These are phyloP conservation scores for Ogataea chonburiensis DNA, from an alignment of 805 yeast species.

Conservation along the genomic window DNA sequence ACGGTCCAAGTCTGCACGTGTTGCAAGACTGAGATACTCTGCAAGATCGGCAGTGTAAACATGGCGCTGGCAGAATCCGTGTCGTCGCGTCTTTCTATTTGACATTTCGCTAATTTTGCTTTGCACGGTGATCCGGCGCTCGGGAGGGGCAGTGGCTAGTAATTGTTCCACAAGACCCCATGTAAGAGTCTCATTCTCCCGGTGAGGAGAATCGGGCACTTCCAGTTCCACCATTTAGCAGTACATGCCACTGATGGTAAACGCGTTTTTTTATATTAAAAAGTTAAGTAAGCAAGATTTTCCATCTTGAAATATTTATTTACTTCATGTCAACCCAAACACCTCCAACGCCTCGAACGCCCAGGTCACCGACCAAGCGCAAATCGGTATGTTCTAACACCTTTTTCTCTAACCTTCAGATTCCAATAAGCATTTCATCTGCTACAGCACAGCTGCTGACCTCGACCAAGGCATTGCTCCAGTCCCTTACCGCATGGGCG, in stretches of 20 bases:
- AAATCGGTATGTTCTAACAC: slow-evolving; percentile 14
- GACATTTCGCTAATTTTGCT: slow-evolving; percentile 2
- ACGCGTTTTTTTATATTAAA: slow-evolving; percentile 7
- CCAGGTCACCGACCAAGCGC: slow-evolving; percentile 14
- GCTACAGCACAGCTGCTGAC: slow-evolving; percentile 59
- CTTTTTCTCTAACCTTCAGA: slow-evolving; percentile 40
- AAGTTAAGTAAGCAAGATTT: slow-evolving; percentile 9
- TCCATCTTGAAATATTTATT: slow-evolving; percentile 4
- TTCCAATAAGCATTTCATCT: slow-evolving; percentile 59
- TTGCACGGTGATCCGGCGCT: slow-evolving; percentile 1
- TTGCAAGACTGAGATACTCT: slow-evolving; percentile 30
- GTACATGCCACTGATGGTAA: slow-evolving; percentile 1
- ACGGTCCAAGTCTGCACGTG: slow-evolving; percentile 27
- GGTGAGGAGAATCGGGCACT: slow-evolving; percentile 25
- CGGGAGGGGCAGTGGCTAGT: slow-evolving; percentile 2
- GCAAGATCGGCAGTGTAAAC: slow-evolving; percentile 36
- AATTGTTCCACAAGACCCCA: slow-evolving; percentile 18
- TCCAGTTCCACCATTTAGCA: slow-evolving; percentile 11
- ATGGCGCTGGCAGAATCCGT: slow-evolving; percentile 34
- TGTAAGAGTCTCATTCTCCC: slow-evolving; percentile 17
- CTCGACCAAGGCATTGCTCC: slow-evolving; percentile 86
- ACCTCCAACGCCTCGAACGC: slow-evolving; percentile 11
- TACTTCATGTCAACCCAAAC: slow-evolving; percentile 6
- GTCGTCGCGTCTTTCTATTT: slow-evolving; percentile 22
- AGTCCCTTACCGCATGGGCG: slow-evolving; percentile 89